These are phyloP conservation scores for Hysterium pulicare DNA, from an alignment of 2,329 filamentous ascomycete species.

Conservation along the genomic window DNA sequence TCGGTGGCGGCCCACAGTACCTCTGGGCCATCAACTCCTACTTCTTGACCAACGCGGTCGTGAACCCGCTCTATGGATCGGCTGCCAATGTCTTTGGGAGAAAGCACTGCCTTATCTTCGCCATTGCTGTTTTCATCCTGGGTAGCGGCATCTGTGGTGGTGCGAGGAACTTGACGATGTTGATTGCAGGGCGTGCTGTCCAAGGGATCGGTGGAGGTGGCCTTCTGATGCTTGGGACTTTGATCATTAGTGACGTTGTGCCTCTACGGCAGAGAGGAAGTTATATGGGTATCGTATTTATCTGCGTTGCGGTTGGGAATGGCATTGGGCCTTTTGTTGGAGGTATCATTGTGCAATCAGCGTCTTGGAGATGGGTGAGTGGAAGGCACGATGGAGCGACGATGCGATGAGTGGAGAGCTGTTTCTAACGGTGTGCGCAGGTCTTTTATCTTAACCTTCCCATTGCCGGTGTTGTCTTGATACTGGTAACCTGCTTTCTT, in stretches of 20 bases:
- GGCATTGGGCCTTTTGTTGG: background rate
- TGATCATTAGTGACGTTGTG: background rate
- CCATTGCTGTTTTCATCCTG: background rate
- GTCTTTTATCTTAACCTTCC: background rate
- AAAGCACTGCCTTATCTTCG: background rate
- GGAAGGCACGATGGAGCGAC: too few relatives aligned
- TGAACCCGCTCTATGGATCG: background rate
- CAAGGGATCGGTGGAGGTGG: background rate
- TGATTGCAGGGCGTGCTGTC: background rate
- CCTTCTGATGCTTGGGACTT: background rate
- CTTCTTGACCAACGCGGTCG: background rate
- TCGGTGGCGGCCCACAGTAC: background rate
- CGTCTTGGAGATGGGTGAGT: background rate
- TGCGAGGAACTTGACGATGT: background rate
- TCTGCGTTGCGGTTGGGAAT: background rate
- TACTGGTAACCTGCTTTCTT: background rate
- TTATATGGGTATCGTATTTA: background rate
- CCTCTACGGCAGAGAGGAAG: background rate
- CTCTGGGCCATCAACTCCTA: background rate
- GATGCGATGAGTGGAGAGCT: too few relatives aligned
- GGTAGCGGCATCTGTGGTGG: background rate
- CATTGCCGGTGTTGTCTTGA: background rate
- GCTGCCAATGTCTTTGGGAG: background rate
- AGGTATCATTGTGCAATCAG: background rate
- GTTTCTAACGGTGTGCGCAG: too few relatives aligned